Percentiles rank a stretch among this genome's conserved stretches.
phyloP scores from a whole-genome alignment of 192 early-diverging fungal genomes.

The Coemansia sp. region DNA sequence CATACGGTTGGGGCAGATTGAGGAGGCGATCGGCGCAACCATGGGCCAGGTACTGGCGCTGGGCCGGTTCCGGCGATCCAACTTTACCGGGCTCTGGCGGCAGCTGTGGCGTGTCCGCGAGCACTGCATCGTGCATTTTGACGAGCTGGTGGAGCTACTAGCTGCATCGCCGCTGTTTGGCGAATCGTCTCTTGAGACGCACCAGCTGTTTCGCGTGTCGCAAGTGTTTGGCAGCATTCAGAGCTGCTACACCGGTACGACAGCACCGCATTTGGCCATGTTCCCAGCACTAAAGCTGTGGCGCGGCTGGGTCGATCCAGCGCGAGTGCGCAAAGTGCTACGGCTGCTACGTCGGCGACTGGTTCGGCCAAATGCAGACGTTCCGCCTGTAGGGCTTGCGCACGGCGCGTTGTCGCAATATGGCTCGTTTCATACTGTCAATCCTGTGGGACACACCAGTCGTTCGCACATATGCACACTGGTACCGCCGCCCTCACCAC shows the following conservation, averaged over 20 bases:
- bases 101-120: conserved; percentile 22
- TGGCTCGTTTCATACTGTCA: background rate
- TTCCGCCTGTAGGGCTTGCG: background rate
- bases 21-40: conserved; percentile 34
- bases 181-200: conserved; percentile 42
- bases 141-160: conserved; percentile 20
- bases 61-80: conserved; percentile 45
- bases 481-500: conserved; percentile 25
- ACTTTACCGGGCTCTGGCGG: conserved; percentile 47
- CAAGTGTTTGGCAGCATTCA: conserved; percentile 36
- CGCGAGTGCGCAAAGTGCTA: conserved; percentile 19
- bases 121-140: conserved; percentile 32
- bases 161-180: conserved; percentile 34
- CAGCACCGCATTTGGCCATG: background rate
- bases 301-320: conserved; percentile 49
- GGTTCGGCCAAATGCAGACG: conserved; percentile 8
- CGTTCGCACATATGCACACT: background rate
- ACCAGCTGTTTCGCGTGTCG: conserved; percentile 41
- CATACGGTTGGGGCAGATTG: conserved; percentile 40
- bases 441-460: background rate
- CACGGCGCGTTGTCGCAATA: background rate
- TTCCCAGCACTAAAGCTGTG: conserved; percentile 27
- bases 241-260: conserved; percentile 9
- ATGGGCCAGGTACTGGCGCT: conserved; percentile 38
- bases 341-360: conserved; percentile 17